Base-by-base conservation (phyloP, 305 asterid species). In the Salvia sclarea region DNA sequence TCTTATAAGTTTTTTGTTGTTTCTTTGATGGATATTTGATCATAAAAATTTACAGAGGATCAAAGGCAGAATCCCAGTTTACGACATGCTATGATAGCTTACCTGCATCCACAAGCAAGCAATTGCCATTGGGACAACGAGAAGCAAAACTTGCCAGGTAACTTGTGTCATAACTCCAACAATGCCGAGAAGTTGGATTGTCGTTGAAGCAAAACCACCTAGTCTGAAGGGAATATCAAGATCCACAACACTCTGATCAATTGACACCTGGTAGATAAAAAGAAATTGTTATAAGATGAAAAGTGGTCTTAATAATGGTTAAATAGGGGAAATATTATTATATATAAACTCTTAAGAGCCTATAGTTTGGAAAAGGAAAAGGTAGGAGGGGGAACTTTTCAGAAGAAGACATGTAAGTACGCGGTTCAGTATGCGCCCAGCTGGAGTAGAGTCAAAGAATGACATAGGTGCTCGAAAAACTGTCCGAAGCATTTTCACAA, bases 31-130 rank as follows among this genome's bases (percentile, higher is more conserved):
- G 56, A 28, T 55, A 40, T 38, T 62, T 30, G 20, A 59, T 37
- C 48, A 37, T 57, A 12, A 48, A 38, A 22, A 72, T 22, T 14
- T 22, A n/a, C 13, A 35, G 10, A 14, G 48, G 43, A 20, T 24
- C 66, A 68, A 55, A 54, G 21, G 37, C 25, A 16, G 54, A 33
- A 37, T 14, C 40, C 41, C 33, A 61, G 37, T 16, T 60, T 50
- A 55, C 44, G 68, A 21, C 48, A 75, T 69, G 11, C 61, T 68
- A 70, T 71, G 43, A 56, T 24, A 35, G 63, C 78, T 76, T 77
- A 90, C 98, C 96, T 92, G 98, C 98, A 92, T 95, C 99, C 99
- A 95, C 80, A 91, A 78, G 87, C 99, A 95, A 72, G 95, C 91
- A 79, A 89, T 79, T 24, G 99, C 98, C 99, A 95, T 95, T 40